Evolutionary conservation across 2,329 filamentous ascomycete genomes (phyloP), one percentile per base, ranked within the genome.

Genomic region (Clarireedia monteithiana): DNA sequence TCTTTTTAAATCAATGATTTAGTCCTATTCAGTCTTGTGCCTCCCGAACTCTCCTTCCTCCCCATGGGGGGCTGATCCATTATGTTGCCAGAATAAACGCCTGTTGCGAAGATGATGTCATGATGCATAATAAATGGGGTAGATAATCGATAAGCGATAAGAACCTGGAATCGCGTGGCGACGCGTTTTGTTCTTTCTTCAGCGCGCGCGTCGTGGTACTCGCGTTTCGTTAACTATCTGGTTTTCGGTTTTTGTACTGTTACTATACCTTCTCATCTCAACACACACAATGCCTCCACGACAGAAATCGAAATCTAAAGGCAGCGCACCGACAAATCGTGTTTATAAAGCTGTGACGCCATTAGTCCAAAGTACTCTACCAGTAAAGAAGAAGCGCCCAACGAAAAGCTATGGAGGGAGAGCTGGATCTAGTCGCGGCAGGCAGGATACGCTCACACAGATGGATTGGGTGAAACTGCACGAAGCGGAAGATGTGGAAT

Each of bases 381-480:
- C 60, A 6, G 47, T 48, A 5, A 54, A 34, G 15, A 61, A 60
- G 48, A 67, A 62, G 55, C 56, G 56, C 15, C 46, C 67, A 15
- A 45, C 46, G 15, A 60, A 49, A 44, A 61, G 57, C 5, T 66
- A 66, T 62, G 64, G 64, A 9, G 67, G 63, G 48, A 53, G 62
- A 45, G 40, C 56, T 6, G 49, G 54, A 14, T 26, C 52, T n/a
- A 51, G 53, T 46, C 44, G 64, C 10, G 40, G 59, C 23, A 64
- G 59, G 36, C 55, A 60, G 36, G 62, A 68, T 47, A 68, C 65
- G 1, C 63, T 68, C 17, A 68, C 66, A 23, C 66, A 68, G 54
- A 67, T 68, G 58, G 64, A 61, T 38, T 63, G 58, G 38, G 49
- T 65, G 15, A 58, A 50, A 40, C 38, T 62, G 30, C 34, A 49